Conservation (phyloP, 768 basidiomycete species). For the Tulasnella sp. region DNA sequence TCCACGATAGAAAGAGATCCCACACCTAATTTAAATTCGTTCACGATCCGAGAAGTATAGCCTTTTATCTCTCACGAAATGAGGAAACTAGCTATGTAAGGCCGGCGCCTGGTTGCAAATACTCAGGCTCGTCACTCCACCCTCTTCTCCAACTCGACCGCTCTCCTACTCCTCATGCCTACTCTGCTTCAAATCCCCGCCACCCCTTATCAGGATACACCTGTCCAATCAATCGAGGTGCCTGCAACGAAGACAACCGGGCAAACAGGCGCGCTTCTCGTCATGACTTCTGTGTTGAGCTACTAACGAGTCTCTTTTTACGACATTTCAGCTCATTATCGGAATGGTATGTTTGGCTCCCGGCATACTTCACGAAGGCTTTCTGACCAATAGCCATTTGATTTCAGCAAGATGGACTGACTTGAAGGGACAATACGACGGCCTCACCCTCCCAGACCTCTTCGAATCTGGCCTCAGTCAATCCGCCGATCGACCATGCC, state of each 20-base stretch:
- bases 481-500: slow-evolving; percentile 41
- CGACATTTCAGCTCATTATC: slow-evolving; percentile 2
- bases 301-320: neutral
- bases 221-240: slow-evolving; percentile 8
- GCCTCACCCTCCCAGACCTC: slow-evolving; percentile 36
- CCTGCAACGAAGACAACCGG: slow-evolving; percentile 15
- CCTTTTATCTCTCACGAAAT: too few relatives aligned
- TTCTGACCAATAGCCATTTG: neutral
- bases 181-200: neutral
- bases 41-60: too few relatives aligned
- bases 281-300: neutral
- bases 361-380: neutral
- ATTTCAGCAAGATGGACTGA: slow-evolving; percentile 15
- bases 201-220: slow-evolving; percentile 2
- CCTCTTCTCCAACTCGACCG: too few relatives aligned
- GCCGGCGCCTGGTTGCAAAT: too few relatives aligned
- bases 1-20: too few relatives aligned
- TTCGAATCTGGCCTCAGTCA: slow-evolving; percentile 51
- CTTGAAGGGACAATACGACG: slow-evolving; percentile 8
- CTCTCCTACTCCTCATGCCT: neutral
- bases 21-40: too few relatives aligned
- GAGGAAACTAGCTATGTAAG: too few relatives aligned
- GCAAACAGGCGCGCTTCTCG: slow-evolving; percentile 13
- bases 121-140: too few relatives aligned
- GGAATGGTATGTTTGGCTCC: slow-evolving; percentile 4